A percentile compares a stretch with the other conserved stretches of the same genome.
Conservation (phyloP, 345 rosid genomes). For the Populus tremula region DNA sequence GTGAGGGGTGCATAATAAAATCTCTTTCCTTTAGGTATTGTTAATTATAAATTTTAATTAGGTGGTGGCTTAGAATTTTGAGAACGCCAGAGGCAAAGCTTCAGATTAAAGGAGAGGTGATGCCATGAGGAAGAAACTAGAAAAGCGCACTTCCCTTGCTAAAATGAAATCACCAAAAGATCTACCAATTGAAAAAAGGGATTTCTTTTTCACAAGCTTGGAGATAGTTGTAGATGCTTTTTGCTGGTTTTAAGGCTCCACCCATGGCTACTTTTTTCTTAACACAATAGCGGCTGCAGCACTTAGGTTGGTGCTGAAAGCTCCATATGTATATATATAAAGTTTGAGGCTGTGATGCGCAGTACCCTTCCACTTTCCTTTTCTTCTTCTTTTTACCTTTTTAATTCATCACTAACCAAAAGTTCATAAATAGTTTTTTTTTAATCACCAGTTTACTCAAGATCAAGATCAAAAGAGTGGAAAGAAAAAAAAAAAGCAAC, state of each 20-base stretch:
- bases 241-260: neutral
- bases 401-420: neutral
- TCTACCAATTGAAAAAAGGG: neutral
- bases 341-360: neutral
- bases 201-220: neutral
- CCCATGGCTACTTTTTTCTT: too few species aligned
- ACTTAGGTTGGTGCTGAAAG: neutral
- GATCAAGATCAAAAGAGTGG: neutral
- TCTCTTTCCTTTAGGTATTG: too few species aligned
- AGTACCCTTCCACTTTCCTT: neutral
- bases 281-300: neutral
- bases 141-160: neutral
- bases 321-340: neutral
- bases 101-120: neutral
- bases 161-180: neutral
- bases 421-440: neutral
- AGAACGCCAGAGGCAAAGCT: too few species aligned
- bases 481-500: too few species aligned
- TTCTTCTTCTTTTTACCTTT: too few species aligned
- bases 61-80: too few species aligned
- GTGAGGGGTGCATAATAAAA: too few species aligned
- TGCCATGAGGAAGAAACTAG: neutral
- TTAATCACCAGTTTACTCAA: neutral
- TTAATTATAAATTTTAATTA: too few species aligned
- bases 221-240: neutral